Conservation (phyloP, 257 asterid genomes). For the Ocimum tenuiflorum region DNA sequence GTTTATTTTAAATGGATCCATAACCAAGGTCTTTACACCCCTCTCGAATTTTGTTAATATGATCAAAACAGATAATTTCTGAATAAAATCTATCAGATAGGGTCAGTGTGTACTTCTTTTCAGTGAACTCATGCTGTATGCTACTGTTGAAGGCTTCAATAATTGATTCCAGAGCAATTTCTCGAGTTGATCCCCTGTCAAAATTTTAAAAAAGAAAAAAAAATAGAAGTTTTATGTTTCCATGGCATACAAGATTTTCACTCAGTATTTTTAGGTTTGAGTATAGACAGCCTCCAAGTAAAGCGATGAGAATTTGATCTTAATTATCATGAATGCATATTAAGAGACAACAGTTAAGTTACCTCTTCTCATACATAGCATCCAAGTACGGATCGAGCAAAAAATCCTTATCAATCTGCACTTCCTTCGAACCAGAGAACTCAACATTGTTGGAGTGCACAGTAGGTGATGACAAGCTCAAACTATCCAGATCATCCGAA, state of each 20-base stretch:
- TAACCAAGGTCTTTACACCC: background rate
- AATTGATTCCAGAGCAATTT: constrained; percentile 66
- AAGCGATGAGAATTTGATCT: background rate
- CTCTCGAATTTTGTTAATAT: background rate
- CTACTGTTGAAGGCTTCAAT: constrained; percentile 62
- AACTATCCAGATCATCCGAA: constrained; percentile 68
- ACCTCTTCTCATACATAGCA: constrained; percentile 89
- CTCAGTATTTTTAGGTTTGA: background rate
- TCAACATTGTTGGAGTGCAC: constrained; percentile 31
- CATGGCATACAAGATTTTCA: background rate
- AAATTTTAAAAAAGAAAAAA: background rate
- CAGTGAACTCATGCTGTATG: constrained; percentile 64
- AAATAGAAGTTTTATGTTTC: background rate
- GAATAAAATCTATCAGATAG: background rate
- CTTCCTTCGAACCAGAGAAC: constrained; percentile 47
- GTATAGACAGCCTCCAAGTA: background rate
- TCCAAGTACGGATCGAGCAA: constrained; percentile 69
- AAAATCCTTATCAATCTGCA: constrained; percentile 45
- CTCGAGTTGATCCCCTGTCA: constrained; percentile 81
- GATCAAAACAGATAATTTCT: background rate
- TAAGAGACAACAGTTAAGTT: background rate
- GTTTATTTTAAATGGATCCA: background rate
- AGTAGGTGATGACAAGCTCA: constrained; percentile 66
- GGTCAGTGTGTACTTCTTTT: constrained; percentile 47
- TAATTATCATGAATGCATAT: background rate